Evolutionary conservation across 2,329 filamentous ascomycete species (phyloP), one percentile per base, ranked within the genome.

Genomic region (Aspergillus fumigatus): DNA sequence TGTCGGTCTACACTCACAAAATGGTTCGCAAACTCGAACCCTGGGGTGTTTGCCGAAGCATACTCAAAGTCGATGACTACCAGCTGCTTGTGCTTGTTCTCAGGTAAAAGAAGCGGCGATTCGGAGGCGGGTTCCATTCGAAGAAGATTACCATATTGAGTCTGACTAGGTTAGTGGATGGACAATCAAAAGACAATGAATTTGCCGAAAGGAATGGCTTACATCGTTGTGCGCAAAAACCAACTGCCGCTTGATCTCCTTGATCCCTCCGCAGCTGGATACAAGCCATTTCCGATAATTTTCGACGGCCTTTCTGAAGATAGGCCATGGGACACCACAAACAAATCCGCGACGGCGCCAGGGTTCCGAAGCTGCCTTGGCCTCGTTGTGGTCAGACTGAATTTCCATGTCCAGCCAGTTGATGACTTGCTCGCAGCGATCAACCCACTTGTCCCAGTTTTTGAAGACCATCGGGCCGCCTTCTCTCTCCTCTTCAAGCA

Each of bases 41-140:
- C 94, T 0, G 86, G 86, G 0, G 87, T 81, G 70, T 97, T 99
- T 56, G 93, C 92, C 2, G 88, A 92, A 1, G 94, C 89, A 70
- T 99, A 99, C 70, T 99, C 94, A 67, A 99, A 99, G 72, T 99
- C 94, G 68, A 99, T 99, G 61, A 99, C 94, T 17, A 97, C 84
- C 14, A 99, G 84, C 75, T 96, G 93, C 74, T 96, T 97, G 77
- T 99, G 94, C 64, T 93, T 87, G 74, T 97, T 97, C 57, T 89
- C 87, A 0, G 94, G 92, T 51, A 94, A 84, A 10, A 97, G 82
- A 7, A 97, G 83, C 0, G 93, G 94, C 0, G 92, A 97, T 65
- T 92, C 88, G 50, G 80, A 82, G 41, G 78, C 77, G 2, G 84
- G 84, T 63, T 90, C 84, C 72, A 88, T 78, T 40, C 92, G 90